Conservation (phyloP, 2,329 filamentous ascomycete genomes). For the Saccharata proteae region DNA sequence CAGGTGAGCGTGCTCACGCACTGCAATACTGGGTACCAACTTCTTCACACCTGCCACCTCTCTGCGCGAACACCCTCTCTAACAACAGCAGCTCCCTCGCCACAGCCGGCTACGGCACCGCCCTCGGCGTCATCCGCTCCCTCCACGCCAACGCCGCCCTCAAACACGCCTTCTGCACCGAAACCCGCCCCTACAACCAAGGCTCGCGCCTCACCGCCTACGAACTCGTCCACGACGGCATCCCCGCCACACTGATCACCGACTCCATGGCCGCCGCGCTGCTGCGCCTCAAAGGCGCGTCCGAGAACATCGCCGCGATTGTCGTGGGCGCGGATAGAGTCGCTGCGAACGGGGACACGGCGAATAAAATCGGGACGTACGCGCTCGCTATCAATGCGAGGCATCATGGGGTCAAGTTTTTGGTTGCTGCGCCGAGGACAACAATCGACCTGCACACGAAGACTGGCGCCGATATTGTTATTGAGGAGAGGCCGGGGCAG, state of each 20-base stretch:
- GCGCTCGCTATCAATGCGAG: slow-evolving; percentile 79
- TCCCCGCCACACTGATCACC: slow-evolving; percentile 83
- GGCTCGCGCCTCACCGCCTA: slow-evolving; percentile 90
- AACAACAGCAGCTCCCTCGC: slow-evolving; percentile 57
- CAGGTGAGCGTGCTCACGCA: slow-evolving; percentile 82
- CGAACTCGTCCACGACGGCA: slow-evolving; percentile 86
- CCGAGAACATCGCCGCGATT: slow-evolving; percentile 66
- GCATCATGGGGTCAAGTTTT: slow-evolving; percentile 81
- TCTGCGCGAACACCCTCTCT: slow-evolving; percentile 2
- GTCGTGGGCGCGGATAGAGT: slow-evolving; percentile 93
- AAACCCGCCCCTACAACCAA: slow-evolving; percentile 96
- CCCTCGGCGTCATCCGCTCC: slow-evolving; percentile 83
- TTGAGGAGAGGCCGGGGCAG: slow-evolving; percentile 71
- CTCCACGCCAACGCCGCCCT: slow-evolving; percentile 55
- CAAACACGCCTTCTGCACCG: slow-evolving; percentile 84
- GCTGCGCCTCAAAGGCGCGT: slow-evolving; percentile 49
- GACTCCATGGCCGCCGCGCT: slow-evolving; percentile 94
- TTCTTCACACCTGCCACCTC: slow-evolving; percentile 13
- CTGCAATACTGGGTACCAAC: slow-evolving; percentile 76
- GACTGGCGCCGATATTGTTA: slow-evolving; percentile 69
- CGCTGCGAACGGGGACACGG: slow-evolving; percentile 91
- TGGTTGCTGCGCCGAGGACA: slow-evolving; percentile 88
- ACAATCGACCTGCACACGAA: slow-evolving; percentile 79
- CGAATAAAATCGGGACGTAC: slow-evolving; percentile 98
- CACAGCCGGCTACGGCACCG: slow-evolving; percentile 95